These are phyloP conservation scores for Fusarium oxysporum DNA, from an alignment of 2,329 filamentous ascomycete genomes.

Conservation along the genomic window DNA sequence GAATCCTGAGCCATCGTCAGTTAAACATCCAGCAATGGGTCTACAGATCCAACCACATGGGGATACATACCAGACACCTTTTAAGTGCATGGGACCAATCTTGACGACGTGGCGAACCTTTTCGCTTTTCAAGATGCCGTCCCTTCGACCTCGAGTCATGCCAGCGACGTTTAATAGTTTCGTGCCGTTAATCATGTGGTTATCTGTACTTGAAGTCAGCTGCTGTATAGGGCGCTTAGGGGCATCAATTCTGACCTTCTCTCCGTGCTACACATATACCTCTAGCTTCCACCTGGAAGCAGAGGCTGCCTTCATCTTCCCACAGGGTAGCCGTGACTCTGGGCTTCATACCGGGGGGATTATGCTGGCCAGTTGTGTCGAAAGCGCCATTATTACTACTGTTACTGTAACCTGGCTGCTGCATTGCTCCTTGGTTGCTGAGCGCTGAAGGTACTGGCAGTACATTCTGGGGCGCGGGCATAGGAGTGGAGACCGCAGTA, in stretches of 20 bases:
- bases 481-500: slow-evolving; percentile 75
- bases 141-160: slow-evolving; percentile 95
- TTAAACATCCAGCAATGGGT: background rate
- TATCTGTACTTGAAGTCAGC: slow-evolving; percentile 68
- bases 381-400: slow-evolving; percentile 65
- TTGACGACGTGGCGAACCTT: slow-evolving; percentile 98
- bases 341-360: slow-evolving; percentile 94
- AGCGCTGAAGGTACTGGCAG: slow-evolving; percentile 74
- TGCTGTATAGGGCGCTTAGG: background rate
- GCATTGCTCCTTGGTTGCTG: slow-evolving; percentile 60
- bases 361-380: slow-evolving; percentile 94
- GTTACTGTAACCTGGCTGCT: slow-evolving; percentile 50
- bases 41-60: slow-evolving; percentile 20
- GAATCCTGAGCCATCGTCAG: slow-evolving; percentile 76
- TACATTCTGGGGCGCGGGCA: slow-evolving; percentile 70
- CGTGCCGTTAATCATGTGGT: slow-evolving; percentile 99
- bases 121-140: slow-evolving; percentile 97
- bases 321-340: slow-evolving; percentile 95
- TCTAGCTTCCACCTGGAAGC: slow-evolving; percentile 96
- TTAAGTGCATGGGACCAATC: slow-evolving; percentile 98
- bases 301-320: slow-evolving; percentile 98
- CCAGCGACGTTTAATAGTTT: slow-evolving; percentile 97
- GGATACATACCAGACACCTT: slow-evolving; percentile 87
- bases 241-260: slow-evolving; percentile 73
- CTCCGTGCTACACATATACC: slow-evolving; percentile 94